Evolutionary conservation across 1,139 yeast species (phyloP).

Genomic region (Saccharomyces hybrid): DNA sequence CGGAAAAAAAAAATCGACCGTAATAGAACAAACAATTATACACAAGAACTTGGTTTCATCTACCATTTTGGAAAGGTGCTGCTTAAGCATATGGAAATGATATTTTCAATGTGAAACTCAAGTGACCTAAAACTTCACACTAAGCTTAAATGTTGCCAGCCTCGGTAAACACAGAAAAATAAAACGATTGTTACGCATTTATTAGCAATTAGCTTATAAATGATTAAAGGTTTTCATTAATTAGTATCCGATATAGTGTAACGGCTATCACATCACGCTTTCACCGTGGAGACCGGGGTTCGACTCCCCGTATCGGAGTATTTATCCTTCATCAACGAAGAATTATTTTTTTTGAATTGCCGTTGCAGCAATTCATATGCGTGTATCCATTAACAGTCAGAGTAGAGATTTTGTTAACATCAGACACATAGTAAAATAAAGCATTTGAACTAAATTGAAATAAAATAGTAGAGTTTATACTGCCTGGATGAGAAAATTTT

Average conservation of each 20-base stretch:
- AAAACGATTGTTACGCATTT: no score
- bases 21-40: no score
- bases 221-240: neutral
- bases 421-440: neutral
- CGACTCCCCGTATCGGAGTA: slow-evolving; percentile 28
- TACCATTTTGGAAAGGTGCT: no score
- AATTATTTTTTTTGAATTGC: neutral
- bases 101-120: no score
- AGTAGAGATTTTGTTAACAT: neutral
- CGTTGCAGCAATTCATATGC: no score
- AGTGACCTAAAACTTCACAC: no score
- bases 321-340: neutral
- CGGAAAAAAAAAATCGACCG: no score
- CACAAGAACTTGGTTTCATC: no score
- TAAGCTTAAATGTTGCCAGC: no score
- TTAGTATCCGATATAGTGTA: slow-evolving; percentile 24
- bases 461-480: neutral
- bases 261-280: slow-evolving; percentile 27
- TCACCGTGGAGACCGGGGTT: slow-evolving; percentile 30
- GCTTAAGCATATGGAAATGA: no score
- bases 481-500: neutral
- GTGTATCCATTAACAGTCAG: no score
- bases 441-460: neutral
- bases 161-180: no score
- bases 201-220: neutral